phyloP scores from a whole-genome alignment of 129 eudicot genomes.

The Ambrosia trifida region DNA sequence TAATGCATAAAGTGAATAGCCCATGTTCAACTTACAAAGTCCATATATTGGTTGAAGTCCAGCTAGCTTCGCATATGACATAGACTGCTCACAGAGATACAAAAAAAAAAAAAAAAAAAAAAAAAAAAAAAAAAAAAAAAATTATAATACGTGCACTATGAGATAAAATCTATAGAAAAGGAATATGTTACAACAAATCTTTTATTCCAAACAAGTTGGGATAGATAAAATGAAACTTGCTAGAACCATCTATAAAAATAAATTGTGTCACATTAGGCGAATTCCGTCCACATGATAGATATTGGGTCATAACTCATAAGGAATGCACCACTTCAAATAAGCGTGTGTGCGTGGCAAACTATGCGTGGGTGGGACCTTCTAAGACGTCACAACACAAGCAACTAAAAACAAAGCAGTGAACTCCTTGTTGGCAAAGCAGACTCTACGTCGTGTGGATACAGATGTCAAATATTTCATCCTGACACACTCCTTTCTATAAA shows the following conservation, averaged over 20 bases:
- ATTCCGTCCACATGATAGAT: no score
- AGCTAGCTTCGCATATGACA: constrained; percentile 99
- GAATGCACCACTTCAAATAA: no score
- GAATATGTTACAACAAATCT: not conserved
- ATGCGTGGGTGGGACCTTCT: no score
- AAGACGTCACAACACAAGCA: no score
- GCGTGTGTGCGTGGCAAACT: no score
- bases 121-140: constrained; percentile 1
- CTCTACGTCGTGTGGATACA: no score
- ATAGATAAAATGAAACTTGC: constrained; percentile 2
- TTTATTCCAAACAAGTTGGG: constrained; percentile 17
- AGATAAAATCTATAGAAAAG: constrained; percentile 10
- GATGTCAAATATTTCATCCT: not conserved
- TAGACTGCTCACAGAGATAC: constrained; percentile 54
- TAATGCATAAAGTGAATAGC: constrained; percentile 6
- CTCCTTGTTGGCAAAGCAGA: no score
- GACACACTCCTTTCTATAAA: not conserved
- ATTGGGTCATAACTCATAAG: no score
- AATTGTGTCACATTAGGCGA: not conserved
- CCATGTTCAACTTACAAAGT: constrained; percentile 73
- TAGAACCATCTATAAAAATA: not conserved
- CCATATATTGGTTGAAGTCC: constrained; percentile 97
- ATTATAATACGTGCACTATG: not conserved
- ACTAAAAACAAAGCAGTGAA: no score
- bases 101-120: not conserved